phyloP scores from a whole-genome alignment of 192 early-diverging fungal species.

The Helicostylum pulchrum region DNA sequence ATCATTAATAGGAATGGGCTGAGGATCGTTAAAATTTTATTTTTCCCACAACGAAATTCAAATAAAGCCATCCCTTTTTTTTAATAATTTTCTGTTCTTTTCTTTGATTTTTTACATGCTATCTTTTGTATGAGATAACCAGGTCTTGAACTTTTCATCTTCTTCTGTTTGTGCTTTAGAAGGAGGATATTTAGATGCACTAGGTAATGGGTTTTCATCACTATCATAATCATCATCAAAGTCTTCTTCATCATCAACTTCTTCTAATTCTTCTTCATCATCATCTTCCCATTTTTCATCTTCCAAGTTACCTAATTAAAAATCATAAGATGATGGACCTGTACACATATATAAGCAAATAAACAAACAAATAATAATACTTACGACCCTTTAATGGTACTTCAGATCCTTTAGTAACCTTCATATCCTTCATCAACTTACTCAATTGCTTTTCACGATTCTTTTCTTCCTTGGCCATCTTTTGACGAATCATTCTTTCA shows the following conservation, averaged over 20 bases:
- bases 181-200: constrained; percentile 30
- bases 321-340: too few species aligned
- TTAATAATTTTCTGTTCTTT: neutral
- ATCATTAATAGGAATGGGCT: constrained; percentile 38
- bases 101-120: neutral
- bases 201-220: constrained; percentile 23
- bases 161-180: constrained; percentile 19
- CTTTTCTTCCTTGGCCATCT: constrained; percentile 66
- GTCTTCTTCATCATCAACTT: constrained; percentile 41
- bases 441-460: constrained; percentile 60
- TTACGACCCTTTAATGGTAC: constrained; percentile 36
- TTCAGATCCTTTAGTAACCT: constrained; percentile 55
- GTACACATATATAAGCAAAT: neutral
- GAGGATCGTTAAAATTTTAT: constrained; percentile 36
- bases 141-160: constrained; percentile 34
- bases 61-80: neutral
- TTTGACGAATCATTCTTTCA: constrained; percentile 66
- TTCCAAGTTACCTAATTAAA: neutral
- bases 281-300: constrained; percentile 19
- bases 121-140: constrained; percentile 31
- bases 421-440: constrained; percentile 87
- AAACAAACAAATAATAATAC: neutral
- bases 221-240: constrained; percentile 30
- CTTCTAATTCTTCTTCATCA: constrained; percentile 39
- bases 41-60: neutral